Conservation (phyloP, 768 basidiomycete genomes). For the Pholiota molesta region DNA sequence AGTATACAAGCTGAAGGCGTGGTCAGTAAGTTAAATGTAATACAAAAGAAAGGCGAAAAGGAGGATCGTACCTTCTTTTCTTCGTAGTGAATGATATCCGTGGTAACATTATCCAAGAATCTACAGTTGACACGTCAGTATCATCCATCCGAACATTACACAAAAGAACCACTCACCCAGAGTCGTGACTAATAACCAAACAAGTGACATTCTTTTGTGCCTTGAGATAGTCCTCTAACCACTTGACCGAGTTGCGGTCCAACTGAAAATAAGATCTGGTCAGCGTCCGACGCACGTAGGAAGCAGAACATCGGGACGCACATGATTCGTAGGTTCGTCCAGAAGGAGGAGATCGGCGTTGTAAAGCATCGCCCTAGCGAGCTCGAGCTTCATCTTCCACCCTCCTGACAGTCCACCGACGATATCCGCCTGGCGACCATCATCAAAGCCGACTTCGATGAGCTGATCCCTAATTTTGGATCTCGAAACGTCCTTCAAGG, state of each 20-base stretch:
- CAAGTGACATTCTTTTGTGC: constrained; percentile 85
- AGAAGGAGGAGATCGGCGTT: constrained; percentile 84
- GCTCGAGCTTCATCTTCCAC: constrained; percentile 99
- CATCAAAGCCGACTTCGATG: constrained; percentile 89
- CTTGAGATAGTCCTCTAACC: constrained; percentile 89
- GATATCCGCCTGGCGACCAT: constrained; percentile 76
- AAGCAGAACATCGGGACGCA: constrained; percentile 39
- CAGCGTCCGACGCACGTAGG: constrained; percentile 47
- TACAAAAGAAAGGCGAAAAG: constrained; percentile 12
- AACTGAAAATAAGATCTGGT: constrained; percentile 70
- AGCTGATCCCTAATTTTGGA: constrained; percentile 80
- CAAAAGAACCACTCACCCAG: constrained; percentile 59
- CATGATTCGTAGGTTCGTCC: constrained; percentile 96
- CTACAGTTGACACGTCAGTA: constrained; percentile 35
- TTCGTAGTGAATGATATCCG: constrained; percentile 98
- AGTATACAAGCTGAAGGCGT: constrained; percentile 76
- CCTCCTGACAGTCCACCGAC: constrained; percentile 94
- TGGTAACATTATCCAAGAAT: constrained; percentile 94
- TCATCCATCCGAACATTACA: not conserved
- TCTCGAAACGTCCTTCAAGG: constrained; percentile 61
- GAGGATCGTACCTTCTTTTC: constrained; percentile 68
- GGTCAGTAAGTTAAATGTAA: constrained; percentile 5
- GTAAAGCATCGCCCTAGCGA: constrained; percentile 95
- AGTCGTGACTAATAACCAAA: constrained; percentile 96
- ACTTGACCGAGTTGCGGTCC: constrained; percentile 82